Evolutionary conservation across 1,284 basidiomycete species (phyloP), one percentile per base, ranked within the genome.

Genomic region (Papiliotrema nemorosa): DNA sequence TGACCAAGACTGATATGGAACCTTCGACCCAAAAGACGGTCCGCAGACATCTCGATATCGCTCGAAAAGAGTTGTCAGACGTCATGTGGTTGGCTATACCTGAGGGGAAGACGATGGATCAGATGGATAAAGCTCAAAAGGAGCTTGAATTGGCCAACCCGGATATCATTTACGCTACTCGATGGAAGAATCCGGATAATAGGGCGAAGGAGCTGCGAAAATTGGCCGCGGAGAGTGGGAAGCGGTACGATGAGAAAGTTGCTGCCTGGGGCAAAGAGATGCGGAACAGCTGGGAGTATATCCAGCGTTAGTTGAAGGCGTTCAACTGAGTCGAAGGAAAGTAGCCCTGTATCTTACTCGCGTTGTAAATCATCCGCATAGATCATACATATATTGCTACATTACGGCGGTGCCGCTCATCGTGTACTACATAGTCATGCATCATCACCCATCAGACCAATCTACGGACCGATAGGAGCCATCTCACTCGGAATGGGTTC

Each of bases 11-110:
- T 43, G 12, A 42, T 39, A 40, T 44, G 39, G 59, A 60, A 22
- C 34, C 43, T 4, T 45, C 58, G 13, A 59, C 55, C 2, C 49
- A 61, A 18, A 27, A 38, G 1, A 24, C 38, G 3, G 63, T 64
- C 4, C 49, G 50, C 2, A 43, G 33, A 4, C 50, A 45, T 5
- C 49, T 63, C 2, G 42, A 55, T 10, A 31, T 45, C 3, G 56
- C 65, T 10, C 44, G 56, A 2, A 44, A 53, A 14, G 50, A 53
- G 12, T 39, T 70, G 6, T 47, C 25, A 6, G 57, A 47, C 2
- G 70, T 75, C 62, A 57, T 58, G 29, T 21, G 41, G 5, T 59
- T 73, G 1, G 52, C 48, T n/a, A 50, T 70, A 4, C 75, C 75
- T 2, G 60, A 66, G 6, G 72, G 73, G 13, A 62, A 64, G 52